Evolutionary conservation across 108 stramenopile species (phyloP), one percentile per base, ranked within the genome.

Genomic region (Nitzschia sp.): DNA sequence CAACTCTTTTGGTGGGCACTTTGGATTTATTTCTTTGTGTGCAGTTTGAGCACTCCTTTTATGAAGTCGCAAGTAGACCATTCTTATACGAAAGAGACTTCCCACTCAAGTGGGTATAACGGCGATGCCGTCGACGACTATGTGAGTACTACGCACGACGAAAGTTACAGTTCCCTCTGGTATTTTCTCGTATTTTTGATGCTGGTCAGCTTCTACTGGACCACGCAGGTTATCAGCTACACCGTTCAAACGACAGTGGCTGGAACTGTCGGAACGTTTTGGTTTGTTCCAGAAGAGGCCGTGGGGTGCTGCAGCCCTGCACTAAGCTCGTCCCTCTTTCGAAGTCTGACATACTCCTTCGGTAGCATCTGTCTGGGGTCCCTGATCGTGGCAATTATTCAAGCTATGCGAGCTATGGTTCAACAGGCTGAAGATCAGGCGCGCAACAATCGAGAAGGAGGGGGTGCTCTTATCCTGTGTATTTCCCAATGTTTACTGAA

Each of bases 251-350:
- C 81, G 0, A 87, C 86, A n/a, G 80, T 89, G 31, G 92, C 93
- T 3, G 94, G 94, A n/a, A 82, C 93, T 1, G 85, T 98, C 25
- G 91, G 83, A 3, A 90, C 89, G 4, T 98, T 94, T 94, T 98
- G 94, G 93, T 87, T 93, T 61, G 66, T 67, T 38, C 87, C 91
- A 61, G 69, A 79, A 28, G 90, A 89, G 52, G 60, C 60, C 5
- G 60, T 61, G 31, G 60, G 60, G 32, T 61, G 60, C 41, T 77
- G 73, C 48, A 66, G 65, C 26, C 65, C 59, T 23, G 79, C 68
- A 1, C 55, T 88, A 31, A 35, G 27, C 22, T 68, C 77, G 62
- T 76, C 78, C 11, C 41, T 88, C 22, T 44, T 46, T 3, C 77
- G 86, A 41, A 74, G 85, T 48, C 26, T 44, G 17, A 80, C 85